These are phyloP conservation scores for Chlorella sp. DNA, from an alignment of 139 green algal genomes.

Conservation along the genomic window DNA sequence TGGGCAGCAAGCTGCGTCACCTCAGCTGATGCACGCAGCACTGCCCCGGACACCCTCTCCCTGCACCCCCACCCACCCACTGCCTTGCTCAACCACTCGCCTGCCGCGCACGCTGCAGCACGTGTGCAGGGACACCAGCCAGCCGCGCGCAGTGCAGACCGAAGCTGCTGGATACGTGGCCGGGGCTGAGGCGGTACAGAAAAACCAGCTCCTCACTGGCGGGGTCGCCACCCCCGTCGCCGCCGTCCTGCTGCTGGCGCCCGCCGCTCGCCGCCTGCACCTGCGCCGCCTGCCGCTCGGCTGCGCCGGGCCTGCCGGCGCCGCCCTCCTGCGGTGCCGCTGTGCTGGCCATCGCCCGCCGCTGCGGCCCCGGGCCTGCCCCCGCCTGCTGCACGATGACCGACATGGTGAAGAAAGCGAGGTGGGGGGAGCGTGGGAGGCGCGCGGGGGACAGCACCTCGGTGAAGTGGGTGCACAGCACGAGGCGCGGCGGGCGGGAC, in stretches of 20 bases:
- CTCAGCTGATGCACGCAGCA: no score
- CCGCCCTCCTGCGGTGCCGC: background rate
- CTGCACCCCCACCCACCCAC: no score
- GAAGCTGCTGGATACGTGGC: constrained; percentile 63
- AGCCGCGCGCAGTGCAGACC: constrained; percentile 61
- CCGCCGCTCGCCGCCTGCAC: background rate
- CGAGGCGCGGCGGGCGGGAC: constrained; percentile 27
- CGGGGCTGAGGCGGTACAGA: constrained; percentile 72
- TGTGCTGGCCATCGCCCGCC: background rate
- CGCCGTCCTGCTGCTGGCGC: background rate
- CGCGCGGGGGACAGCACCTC: constrained; percentile 19
- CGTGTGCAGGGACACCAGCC: constrained; percentile 32
- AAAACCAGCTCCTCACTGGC: constrained; percentile 58
- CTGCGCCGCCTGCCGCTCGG: constrained; percentile 3
- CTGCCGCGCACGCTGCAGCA: constrained; percentile 16
- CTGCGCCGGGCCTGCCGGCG: background rate
- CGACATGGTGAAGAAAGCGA: constrained; percentile 76
- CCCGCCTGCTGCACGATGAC: constrained; percentile 41
- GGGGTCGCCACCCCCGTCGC: background rate
- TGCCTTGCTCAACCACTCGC: no score
- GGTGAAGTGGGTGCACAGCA: constrained; percentile 84
- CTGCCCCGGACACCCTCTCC: no score
- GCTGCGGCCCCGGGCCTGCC: background rate
- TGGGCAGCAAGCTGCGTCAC: no score
- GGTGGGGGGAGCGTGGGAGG: constrained; percentile 39